phyloP scores from a whole-genome alignment of 2,329 filamentous ascomycete species.

The Mycosphaerella sp. region DNA sequence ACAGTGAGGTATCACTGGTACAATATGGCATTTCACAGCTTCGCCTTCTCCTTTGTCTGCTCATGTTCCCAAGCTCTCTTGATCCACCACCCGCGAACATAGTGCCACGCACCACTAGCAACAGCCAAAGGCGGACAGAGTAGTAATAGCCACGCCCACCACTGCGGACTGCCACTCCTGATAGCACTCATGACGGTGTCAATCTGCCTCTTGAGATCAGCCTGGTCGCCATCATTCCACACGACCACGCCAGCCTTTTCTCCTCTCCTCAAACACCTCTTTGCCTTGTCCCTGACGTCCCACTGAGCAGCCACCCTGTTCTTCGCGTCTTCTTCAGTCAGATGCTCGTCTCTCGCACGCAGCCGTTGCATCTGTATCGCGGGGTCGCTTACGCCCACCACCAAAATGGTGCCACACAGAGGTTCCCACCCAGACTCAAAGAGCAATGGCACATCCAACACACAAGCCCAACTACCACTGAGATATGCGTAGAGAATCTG shows the following conservation, averaged over 20 bases:
- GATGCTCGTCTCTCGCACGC: conserved; percentile 65
- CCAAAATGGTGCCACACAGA: conserved; percentile 76
- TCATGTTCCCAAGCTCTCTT: conserved; percentile 65
- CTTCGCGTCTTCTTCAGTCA: conserved; percentile 78
- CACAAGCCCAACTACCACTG: conserved; percentile 74
- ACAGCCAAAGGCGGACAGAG: conserved; percentile 69
- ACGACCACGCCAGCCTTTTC: conserved; percentile 66
- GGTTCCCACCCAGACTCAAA: conserved; percentile 84
- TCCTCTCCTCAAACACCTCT: conserved; percentile 62
- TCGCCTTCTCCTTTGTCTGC: conserved; percentile 52
- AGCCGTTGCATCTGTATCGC: conserved; percentile 76
- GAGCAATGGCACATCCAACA: conserved; percentile 85
- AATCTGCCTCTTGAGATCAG: conserved; percentile 63
- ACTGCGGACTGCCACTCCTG: conserved; percentile 58
- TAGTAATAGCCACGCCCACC: conserved; percentile 73
- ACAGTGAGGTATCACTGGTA: background rate
- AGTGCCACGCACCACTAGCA: conserved; percentile 61
- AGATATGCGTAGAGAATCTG: conserved; percentile 68
- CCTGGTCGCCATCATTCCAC: conserved; percentile 78
- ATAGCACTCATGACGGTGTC: conserved; percentile 60
- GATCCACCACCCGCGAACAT: conserved; percentile 64
- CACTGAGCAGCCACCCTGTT: conserved; percentile 82
- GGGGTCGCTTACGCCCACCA: conserved; percentile 78
- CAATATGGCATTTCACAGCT: conserved; percentile 39
- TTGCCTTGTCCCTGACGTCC: conserved; percentile 77